These are phyloP conservation scores for Neopestalotiopsis rosae DNA, from an alignment of 2,329 filamentous ascomycete species.

Conservation along the genomic window DNA sequence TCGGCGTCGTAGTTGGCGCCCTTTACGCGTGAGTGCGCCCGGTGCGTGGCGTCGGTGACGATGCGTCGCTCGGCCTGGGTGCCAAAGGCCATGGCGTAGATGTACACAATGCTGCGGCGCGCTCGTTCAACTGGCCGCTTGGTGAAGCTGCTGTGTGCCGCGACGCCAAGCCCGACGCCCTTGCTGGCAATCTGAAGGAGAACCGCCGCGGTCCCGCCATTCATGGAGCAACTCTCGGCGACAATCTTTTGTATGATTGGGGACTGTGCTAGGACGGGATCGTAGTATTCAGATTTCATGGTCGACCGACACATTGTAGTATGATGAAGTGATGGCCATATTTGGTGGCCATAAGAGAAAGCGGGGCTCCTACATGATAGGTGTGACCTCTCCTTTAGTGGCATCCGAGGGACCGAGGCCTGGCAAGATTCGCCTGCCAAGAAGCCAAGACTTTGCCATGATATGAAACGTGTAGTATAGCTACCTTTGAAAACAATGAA, in stretches of 20 bases:
- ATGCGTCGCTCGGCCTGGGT: conserved; percentile 17
- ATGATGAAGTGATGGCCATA: not conserved
- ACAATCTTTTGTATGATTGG: conserved; percentile 7
- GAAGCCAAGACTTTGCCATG: not conserved
- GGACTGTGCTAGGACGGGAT: not conserved
- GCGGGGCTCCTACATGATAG: not conserved
- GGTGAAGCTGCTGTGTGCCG: conserved; percentile 18
- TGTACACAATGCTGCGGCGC: conserved; percentile 15
- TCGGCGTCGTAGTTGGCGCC: conserved; percentile 21
- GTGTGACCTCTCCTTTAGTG: not conserved
- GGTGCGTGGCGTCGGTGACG: conserved; percentile 22
- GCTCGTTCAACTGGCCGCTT: conserved; percentile 15
- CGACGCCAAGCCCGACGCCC: conserved; percentile 15
- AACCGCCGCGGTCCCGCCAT: conserved; percentile 3
- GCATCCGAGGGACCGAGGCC: conserved; percentile 4
- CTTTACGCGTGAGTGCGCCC: conserved; percentile 21
- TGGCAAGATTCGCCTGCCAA: not conserved
- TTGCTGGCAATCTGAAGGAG: conserved; percentile 16
- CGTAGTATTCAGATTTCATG: not conserved
- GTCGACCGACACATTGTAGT: not conserved
- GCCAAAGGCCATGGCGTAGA: conserved; percentile 25
- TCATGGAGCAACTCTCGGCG: conserved; percentile 18
- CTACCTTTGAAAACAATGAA: not conserved
- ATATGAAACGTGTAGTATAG: not conserved
- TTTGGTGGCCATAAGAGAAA: not conserved